Conservation (phyloP, 139 green algal species). For the Picochlorum sp. region DNA sequence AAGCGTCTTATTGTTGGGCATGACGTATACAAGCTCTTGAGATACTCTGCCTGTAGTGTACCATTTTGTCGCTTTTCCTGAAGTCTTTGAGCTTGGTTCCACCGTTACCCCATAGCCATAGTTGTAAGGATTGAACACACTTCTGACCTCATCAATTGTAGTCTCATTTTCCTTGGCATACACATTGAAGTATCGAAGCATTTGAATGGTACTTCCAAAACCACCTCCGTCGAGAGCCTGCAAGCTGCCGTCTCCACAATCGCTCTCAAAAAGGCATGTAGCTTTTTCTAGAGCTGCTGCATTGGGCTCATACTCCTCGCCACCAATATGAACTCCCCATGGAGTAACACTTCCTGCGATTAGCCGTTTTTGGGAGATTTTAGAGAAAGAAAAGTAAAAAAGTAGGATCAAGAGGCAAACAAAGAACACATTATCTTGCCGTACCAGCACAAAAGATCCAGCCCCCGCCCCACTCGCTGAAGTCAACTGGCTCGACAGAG, state of each 20-base stretch:
- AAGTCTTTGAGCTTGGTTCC: neutral
- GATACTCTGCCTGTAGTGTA: conserved; percentile 17
- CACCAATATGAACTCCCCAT: conserved; percentile 21
- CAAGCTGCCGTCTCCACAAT: neutral
- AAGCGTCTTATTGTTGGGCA: conserved; percentile 30
- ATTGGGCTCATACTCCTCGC: conserved; percentile 33
- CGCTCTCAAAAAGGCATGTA: neutral
- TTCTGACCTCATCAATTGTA: neutral
- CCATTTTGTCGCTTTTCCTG: conserved; percentile 6
- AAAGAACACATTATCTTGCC: no score
- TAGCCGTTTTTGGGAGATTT: conserved; percentile 5
- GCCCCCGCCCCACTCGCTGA: neutral
- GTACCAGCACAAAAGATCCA: conserved; percentile 1
- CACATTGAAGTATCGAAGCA: conserved; percentile 11
- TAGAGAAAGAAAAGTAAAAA: neutral
- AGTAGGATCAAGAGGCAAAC: neutral
- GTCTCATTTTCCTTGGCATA: conserved; percentile 2
- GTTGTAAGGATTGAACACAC: conserved; percentile 15
- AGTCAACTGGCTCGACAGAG: neutral
- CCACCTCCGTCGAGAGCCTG: neutral
- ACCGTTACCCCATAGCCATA: conserved; percentile 14
- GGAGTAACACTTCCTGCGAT: conserved; percentile 18
- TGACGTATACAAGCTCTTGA: conserved; percentile 21
- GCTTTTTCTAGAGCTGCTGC: neutral
- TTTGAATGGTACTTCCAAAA: neutral